Evolutionary conservation across 176 grass and related monocot genomes (phyloP).

Genomic region (Aegilops sharonensis): DNA sequence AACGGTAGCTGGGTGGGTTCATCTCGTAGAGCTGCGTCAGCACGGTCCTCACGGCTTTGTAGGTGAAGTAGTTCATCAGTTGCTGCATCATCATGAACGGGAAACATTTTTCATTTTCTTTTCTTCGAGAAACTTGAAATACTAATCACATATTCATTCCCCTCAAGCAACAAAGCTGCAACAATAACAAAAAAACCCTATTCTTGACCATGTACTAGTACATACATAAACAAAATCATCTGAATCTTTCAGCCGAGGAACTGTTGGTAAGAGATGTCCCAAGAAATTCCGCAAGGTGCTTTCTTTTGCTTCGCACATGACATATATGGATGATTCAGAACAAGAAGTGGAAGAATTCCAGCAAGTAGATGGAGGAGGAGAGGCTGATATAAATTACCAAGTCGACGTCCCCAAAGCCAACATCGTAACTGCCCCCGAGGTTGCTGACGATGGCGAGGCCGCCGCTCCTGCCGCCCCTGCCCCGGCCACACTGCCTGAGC

Average conservation of each 20-base stretch:
- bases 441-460: slow-evolving; percentile 44
- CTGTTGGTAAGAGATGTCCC: neutral
- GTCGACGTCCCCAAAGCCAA: slow-evolving; percentile 60
- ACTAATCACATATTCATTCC: neutral
- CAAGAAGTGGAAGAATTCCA: neutral
- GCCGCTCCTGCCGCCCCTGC: neutral
- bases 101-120: neutral
- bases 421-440: slow-evolving; percentile 67
- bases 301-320: neutral
- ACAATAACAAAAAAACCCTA: neutral
- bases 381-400: neutral
- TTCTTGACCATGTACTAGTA: neutral
- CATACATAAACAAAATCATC: neutral
- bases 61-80: slow-evolving; percentile 88
- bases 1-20: slow-evolving; percentile 91
- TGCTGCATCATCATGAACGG: slow-evolving; percentile 41
- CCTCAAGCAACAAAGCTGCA: neutral
- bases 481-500: neutral
- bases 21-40: slow-evolving; percentile 94
- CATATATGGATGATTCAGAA: too few species aligned
- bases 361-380: neutral
- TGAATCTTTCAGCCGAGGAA: too few species aligned
- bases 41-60: slow-evolving; percentile 86
- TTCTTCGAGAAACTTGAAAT: neutral
- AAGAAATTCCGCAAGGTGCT: neutral